Conservation (phyloP, 148 eudicot genomes). For the Rhododendron mucronatum region DNA sequence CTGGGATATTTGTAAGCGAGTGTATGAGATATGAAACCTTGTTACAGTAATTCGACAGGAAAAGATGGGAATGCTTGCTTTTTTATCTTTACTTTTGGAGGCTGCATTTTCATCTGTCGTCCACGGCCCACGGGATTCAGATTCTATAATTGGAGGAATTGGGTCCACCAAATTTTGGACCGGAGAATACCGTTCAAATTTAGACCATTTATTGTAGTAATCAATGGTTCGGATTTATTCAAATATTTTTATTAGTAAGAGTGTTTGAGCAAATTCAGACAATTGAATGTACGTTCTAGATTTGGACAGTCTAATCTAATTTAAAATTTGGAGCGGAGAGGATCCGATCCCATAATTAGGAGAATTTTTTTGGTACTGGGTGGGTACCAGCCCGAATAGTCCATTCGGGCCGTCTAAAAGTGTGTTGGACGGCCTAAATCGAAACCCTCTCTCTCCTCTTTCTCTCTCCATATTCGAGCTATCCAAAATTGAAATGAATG, state of each 20-base stretch:
- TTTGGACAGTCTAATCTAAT: accelerated
- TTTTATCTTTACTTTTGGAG: not conserved
- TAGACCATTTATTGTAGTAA: accelerated
- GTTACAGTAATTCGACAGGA: not conserved
- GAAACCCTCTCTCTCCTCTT: too few species aligned
- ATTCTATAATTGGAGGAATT: not conserved
- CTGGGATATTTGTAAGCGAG: not conserved
- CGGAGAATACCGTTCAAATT: too few species aligned
- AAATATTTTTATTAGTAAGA: accelerated
- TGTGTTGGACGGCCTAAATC: too few species aligned
- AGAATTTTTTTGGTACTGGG: too few species aligned
- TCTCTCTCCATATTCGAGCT: too few species aligned
- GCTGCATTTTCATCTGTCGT: not conserved
- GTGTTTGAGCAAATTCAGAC: not conserved
- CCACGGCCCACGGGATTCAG: not conserved
- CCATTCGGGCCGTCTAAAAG: too few species aligned
- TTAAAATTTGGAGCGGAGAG: not conserved
- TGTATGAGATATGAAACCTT: not conserved
- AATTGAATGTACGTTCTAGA: not conserved
- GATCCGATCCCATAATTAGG: not conserved
- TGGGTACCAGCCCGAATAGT: too few species aligned
- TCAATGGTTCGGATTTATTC: not conserved
- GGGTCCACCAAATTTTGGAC: not conserved
- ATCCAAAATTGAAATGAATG: too few species aligned
- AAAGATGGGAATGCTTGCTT: not conserved